phyloP scores from a whole-genome alignment of 345 rosid genomes.

The Aegle marmelos region DNA sequence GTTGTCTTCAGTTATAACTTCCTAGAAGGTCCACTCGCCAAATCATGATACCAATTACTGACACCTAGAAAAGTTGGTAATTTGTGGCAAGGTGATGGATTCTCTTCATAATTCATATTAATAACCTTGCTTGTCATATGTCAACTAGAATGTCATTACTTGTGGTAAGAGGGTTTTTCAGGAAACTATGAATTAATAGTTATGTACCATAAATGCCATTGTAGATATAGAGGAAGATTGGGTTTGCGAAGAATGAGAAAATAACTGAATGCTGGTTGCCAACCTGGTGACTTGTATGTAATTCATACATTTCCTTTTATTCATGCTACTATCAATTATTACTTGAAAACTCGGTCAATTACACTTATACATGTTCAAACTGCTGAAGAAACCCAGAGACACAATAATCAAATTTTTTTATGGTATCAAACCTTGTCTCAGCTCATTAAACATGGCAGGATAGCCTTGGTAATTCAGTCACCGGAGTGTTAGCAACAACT shows the following conservation, averaged over 20 bases:
- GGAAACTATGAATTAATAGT: constrained; percentile 1
- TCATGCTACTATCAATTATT: not conserved
- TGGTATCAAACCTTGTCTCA: not conserved
- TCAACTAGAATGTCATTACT: not conserved
- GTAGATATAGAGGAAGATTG: not conserved
- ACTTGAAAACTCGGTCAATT: not conserved
- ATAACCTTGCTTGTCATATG: not conserved
- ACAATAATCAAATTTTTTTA: not conserved
- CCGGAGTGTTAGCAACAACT: not conserved
- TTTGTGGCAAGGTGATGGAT: not conserved
- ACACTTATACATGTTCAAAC: not conserved
- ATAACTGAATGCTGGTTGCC: not conserved
- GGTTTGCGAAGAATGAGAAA: constrained; percentile 7
- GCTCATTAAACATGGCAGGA: not conserved
- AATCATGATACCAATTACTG: not conserved
- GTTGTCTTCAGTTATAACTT: not conserved
- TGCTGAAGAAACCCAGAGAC: not conserved
- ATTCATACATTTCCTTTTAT: not conserved
- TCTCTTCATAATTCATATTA: not conserved
- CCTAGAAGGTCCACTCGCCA: not conserved
- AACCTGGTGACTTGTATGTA: constrained; percentile 5
- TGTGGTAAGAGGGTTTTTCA: not conserved
- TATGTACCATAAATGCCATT: not conserved
- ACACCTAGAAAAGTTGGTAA: constrained; percentile 6
- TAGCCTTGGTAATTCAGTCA: not conserved